Conservation (phyloP, 495 filamentous ascomycete species). For the Penicilliopsis zonata region DNA sequence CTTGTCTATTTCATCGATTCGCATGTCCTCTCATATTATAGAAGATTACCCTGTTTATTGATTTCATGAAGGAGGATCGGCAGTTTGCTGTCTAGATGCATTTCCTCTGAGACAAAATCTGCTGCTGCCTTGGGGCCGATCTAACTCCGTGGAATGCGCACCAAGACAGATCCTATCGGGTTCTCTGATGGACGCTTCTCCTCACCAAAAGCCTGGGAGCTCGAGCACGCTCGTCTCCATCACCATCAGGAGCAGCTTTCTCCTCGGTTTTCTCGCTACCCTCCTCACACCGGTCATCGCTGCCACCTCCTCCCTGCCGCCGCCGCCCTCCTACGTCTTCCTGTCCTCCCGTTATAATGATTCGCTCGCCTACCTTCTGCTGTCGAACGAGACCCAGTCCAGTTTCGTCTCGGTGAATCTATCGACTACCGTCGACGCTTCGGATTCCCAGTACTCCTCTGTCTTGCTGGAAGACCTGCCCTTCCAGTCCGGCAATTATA, state of each 20-base stretch:
- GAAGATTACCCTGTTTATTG: too few relatives aligned
- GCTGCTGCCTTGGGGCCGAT: too few relatives aligned
- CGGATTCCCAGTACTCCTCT: constrained; percentile 37
- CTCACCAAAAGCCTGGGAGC: constrained; percentile 7
- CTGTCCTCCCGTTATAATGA: constrained; percentile 40
- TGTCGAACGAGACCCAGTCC: constrained; percentile 22
- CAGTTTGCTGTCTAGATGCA: too few relatives aligned
- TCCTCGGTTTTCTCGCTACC: constrained; percentile 5
- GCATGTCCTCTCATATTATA: too few relatives aligned
- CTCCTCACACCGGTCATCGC: constrained; percentile 10
- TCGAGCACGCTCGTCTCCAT: too few relatives aligned
- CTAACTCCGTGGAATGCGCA: too few relatives aligned
- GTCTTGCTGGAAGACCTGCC: constrained; percentile 53
- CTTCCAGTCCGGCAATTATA: constrained; percentile 38
- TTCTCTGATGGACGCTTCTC: too few relatives aligned
- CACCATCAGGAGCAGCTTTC: neutral
- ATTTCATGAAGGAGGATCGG: too few relatives aligned
- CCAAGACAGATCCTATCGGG: too few relatives aligned
- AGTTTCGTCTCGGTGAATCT: constrained; percentile 54
- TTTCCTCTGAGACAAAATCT: too few relatives aligned
- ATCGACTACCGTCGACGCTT: constrained; percentile 38
- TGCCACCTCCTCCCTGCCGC: constrained; percentile 31
- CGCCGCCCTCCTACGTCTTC: constrained; percentile 59
- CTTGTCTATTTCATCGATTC: too few relatives aligned
- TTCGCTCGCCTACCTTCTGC: constrained; percentile 49